Evolutionary conservation across 169 alveolate species (phyloP).

Genomic region (Cryptosporidium sp.): DNA sequence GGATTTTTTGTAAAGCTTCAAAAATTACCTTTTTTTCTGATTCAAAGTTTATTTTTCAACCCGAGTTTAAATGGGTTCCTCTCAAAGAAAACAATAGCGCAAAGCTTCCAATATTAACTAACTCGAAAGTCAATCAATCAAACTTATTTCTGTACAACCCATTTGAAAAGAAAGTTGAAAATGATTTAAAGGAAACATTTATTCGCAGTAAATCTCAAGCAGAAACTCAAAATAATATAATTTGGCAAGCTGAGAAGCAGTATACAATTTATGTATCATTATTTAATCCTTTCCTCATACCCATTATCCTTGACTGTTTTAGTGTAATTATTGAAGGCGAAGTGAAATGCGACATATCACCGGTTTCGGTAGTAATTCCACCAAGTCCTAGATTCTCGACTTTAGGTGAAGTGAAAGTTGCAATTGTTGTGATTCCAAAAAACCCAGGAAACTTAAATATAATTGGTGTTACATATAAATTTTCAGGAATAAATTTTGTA

Average conservation of each 20-base stretch:
- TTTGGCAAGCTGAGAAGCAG: constrained; percentile 36
- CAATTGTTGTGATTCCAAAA: constrained; percentile 46
- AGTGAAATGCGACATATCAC: constrained; percentile 50
- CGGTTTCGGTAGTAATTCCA: constrained; percentile 68
- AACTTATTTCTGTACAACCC: constrained; percentile 60
- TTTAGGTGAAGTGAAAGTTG: constrained; percentile 67
- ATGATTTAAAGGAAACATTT: neutral
- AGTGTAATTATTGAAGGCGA: constrained; percentile 45
- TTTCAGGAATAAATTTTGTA: constrained; percentile 46
- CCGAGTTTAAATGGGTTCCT: constrained; percentile 32
- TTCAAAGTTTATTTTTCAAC: neutral
- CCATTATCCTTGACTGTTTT: constrained; percentile 53
- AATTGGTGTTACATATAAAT: constrained; percentile 63
- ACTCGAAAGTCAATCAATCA: neutral
- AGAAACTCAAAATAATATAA: constrained; percentile 3
- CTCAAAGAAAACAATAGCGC: constrained; percentile 1
- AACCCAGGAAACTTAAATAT: constrained; percentile 26
- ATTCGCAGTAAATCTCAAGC: neutral
- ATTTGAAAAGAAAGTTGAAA: constrained; percentile 37
- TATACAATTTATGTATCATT: constrained; percentile 56
- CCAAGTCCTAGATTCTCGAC: constrained; percentile 54
- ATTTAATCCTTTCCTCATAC: constrained; percentile 48
- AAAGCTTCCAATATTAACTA: neutral
- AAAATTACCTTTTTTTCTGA: neutral
- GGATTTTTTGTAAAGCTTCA: constrained; percentile 5